These are phyloP conservation scores for Aspergillus hancockii DNA, from an alignment of 495 filamentous ascomycete genomes.

Conservation along the genomic window DNA sequence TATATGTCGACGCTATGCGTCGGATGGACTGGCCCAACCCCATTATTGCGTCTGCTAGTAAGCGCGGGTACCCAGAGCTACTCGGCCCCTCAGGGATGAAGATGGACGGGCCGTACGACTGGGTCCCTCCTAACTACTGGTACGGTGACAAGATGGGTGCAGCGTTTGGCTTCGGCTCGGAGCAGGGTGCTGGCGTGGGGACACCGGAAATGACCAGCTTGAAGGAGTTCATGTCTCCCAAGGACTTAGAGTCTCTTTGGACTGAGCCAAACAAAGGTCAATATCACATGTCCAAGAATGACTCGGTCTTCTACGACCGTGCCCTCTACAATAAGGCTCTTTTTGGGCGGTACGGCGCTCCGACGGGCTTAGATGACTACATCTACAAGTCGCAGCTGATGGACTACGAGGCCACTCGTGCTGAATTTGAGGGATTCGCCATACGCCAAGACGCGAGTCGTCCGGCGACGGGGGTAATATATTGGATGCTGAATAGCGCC, in stretches of 20 bases:
- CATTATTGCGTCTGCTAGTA: conserved; percentile 58
- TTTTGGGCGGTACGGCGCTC: conserved; percentile 54
- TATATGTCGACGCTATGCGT: conserved; percentile 51
- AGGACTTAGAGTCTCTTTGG: conserved; percentile 58
- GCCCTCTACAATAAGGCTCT: conserved; percentile 57
- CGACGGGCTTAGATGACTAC: conserved; percentile 56
- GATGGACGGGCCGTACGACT: conserved; percentile 70
- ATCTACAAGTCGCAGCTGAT: conserved; percentile 55
- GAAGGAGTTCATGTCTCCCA: conserved; percentile 51
- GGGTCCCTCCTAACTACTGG: conserved; percentile 68
- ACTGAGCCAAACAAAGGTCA: conserved; percentile 48
- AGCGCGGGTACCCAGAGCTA: conserved; percentile 50
- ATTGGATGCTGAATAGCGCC: conserved; percentile 70
- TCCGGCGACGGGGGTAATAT: conserved; percentile 61
- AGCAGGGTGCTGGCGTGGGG: conserved; percentile 61
- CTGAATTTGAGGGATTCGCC: conserved; percentile 60
- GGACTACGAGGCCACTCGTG: conserved; percentile 64
- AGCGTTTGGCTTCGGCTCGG: conserved; percentile 64
- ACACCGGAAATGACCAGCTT: conserved; percentile 59
- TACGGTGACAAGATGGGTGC: conserved; percentile 52
- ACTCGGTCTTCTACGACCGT: conserved; percentile 55
- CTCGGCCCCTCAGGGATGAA: conserved; percentile 62
- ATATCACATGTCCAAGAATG: conserved; percentile 60
- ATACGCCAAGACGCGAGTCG: conserved; percentile 50
- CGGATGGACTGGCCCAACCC: conserved; percentile 58